Base-by-base conservation (phyloP, 2,329 filamentous ascomycete species). In the Ophiostoma quercus region DNA sequence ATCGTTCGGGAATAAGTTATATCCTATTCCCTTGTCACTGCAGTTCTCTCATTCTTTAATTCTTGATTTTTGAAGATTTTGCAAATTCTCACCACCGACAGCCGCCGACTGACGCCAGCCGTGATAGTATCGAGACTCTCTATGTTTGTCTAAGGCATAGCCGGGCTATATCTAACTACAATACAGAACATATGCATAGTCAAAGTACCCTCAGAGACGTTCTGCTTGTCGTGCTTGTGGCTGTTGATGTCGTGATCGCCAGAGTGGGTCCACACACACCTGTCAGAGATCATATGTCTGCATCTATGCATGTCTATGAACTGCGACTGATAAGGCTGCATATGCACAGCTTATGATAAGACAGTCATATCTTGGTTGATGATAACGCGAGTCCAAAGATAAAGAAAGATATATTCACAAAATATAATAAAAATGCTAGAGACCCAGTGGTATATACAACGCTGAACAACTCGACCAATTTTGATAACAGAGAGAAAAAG, bases 181-280 rank as follows among this genome's bases (percentile, higher is more conserved):
- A 29, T 29, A 47, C 41, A 57, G 51, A n/a, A 22, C 51, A 5
- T 29, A 12, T 7, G 19, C 16, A 29, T 29, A 29, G 25, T 29
- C 25, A 29, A 29, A 29, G 25, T 29, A 29, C 25, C 25, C 25
- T 29, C 25, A 29, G 25, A 29, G 25, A 1, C 22, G 25, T 29
- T 25, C 8, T 32, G 3, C 19, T 32, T 32, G 11, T 32, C 60
- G 60, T 63, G 60, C 32, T 63, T n/a, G 14, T 19, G 16, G 60
- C 16, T 34, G 60, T 9, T 29, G 37, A 63, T 63, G 60, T 63
- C 60, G 60, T 62, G 32, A 63, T 63, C 60, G 60, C 6, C 19
- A 63, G 6, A n/a, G 60, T 63, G 32, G 60, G 19, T 39, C 29
- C 29, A 16, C 22, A 47, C 22, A 25, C 51, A 57, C 22, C 11